Base-by-base conservation (phyloP, 73 alveolate species). In the Uronychia binucleata region DNA sequence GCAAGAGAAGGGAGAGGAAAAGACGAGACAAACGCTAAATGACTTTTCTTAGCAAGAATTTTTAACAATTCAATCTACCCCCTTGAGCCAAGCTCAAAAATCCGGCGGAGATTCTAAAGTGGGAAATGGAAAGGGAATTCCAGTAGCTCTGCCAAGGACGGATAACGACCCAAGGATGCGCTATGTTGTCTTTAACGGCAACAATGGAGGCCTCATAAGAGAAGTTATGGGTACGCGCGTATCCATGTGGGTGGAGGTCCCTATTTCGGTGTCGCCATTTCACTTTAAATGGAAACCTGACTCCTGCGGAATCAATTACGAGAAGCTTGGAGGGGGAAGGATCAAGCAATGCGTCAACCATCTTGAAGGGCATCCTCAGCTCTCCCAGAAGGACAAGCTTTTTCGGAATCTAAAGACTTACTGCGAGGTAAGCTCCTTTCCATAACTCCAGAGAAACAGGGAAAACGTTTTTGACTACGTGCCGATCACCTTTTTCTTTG, bases 261-360 rank as follows among this genome's bases (percentile, higher is more conserved):
- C 67, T 11, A 46, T 5, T 46, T 46, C 5, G 5, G 67, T 5
- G 19, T 11, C 67, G 5, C 67, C 5, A 5, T 46, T 46, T 19
- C 5, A 46, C 19, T 46, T 46, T 46, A 46, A 46, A 46, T 46
- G 67, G 67, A 46, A 46, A 46, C 67, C 67, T 11, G 67, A 46
- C 5, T 46, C 67, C 5, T 46, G 67, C 19, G 67, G 67, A 19
- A 11, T 46, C n/a, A 46, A 46, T 46, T 46, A 11, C 19, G 67
- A 46, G 67, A 46, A 46, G 19, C 67, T 46, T 46, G 67, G 67
- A 11, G 19, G 5, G 67, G 5, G 5, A 5, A 46, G 19, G 67
- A 46, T 75, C 57, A 86, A 86, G 75, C 75, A 86, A 30, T 30
- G 59, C 11, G 92, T 86, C 0, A 86, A 86, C 33, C 92, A 86